Evolutionary conservation across 2,329 filamentous ascomycete genomes (phyloP), one percentile per base, ranked within the genome.

Genomic region (Clonostachys byssicola): DNA sequence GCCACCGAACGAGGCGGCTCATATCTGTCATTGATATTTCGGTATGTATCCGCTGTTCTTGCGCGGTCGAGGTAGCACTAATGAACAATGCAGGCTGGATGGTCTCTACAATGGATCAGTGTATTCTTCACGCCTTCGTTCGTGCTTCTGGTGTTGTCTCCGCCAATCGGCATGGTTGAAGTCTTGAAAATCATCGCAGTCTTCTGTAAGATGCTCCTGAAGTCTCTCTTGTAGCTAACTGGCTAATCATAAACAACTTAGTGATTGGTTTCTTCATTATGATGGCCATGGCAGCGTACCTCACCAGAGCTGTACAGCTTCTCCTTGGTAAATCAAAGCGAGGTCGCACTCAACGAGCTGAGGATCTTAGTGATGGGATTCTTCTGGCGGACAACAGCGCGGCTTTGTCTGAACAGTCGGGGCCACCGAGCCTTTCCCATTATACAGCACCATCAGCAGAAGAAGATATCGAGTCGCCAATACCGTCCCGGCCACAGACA

Each of bases 41-140:
- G 38, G 78, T 80, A 63, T 56, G 66, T 54, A n/a, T 33, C 18
- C 14, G 18, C 12, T 4, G 8, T 30, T 30, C 23, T 5, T 13
- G 7, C 2, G 13, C 13, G 16, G 12, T 12, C 13, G 13, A 43
- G 38, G 12, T 8, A 39, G 23, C 23, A 10, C 23, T 30, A 30
- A 30, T 30, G 8, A 30, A 10, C 23, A 46, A 30, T 30, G 8
- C 18, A 81, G 76, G 75, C 75, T 42, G 74, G 74, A 8, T 83
- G 78, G 72, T 72, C 77, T 6, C 64, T 83, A 23, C 70, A 73
- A 40, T 83, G 78, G 69, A 81, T 83, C 54, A 80, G 74, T 48
- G 63, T 82, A 44, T 73, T 80, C 53, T 83, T 83, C 54, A 79
- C 74, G 4, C 80, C 78, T 9, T 74, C 78, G 0, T 84, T 84